Base-by-base conservation (phyloP, 768 basidiomycete species). In the Kwoniella heveanensis region DNA sequence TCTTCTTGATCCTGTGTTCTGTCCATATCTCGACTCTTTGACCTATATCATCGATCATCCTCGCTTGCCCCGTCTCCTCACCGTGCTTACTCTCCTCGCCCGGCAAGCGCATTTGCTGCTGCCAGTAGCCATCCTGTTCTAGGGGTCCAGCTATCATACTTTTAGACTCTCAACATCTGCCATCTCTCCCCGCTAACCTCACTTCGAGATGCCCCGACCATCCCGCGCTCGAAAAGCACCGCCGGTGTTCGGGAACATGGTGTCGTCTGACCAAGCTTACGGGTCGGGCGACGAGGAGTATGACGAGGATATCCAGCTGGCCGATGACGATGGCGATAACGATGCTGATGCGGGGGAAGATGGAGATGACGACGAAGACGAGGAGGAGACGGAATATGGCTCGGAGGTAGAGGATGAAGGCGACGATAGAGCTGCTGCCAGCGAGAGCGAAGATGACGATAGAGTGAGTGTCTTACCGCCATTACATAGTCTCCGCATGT, bases 251-350 rank as follows among this genome's bases (percentile, higher is more conserved):
- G 60, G 60, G 7, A 54, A 30, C n/a, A 32, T 30, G 9, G 36
- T 32, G 24, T 54, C 52, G 2, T 55, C 53, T 9, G 60, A 62
- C 25, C 52, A 47, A 37, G n/a, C 27, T 10, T 54, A 55, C 24
- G 53, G 53, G 22, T 62, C 60, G 19, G 60, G 53, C n/a, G 60
- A 61, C 26, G 60, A 61, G 25, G 27, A 26, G 7, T 30, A 54
- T 19, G 39, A 48, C 15, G 58, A 60, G 1, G 44, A 13, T 2
- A 24, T 36, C 6, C 39, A 44, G 17, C 39, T 44, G 3, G 49
- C 19, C 19, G 24, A 29, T 37, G 44, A 25, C 9, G 60, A 47
- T n/a, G 44, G 32, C 27, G 60, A 62, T 19, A 46, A 48, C 19
- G 57, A 36, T 29, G 36, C 22, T 25, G 36, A 54, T 39, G 51